Percentiles rank a stretch among this genome's conserved stretches.
Evolutionary conservation across 2,329 filamentous ascomycete genomes (phyloP).

Genomic region (Hymenoscyphus fructigenus): DNA sequence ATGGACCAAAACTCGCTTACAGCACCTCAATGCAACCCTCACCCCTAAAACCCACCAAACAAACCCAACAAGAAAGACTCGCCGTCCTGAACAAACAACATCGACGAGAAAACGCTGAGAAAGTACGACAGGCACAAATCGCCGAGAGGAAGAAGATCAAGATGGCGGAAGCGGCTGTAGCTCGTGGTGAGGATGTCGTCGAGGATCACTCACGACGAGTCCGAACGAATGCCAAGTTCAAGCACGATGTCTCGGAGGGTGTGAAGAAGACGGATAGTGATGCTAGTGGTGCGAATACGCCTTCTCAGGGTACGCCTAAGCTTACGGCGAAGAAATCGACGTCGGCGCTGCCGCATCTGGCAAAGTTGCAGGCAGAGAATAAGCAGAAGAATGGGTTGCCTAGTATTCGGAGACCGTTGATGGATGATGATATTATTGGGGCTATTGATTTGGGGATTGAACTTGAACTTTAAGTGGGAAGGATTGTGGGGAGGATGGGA

Average conservation of each 20-base stretch:
- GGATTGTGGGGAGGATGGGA: not conserved
- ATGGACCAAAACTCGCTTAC: constrained; percentile 71
- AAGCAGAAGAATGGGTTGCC: constrained; percentile 57
- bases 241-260: constrained; percentile 60
- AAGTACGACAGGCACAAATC: constrained; percentile 86
- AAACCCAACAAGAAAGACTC: constrained; percentile 76
- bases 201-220: constrained; percentile 62
- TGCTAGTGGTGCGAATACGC: constrained; percentile 51
- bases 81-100: constrained; percentile 83
- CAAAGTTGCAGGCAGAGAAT: constrained; percentile 38
- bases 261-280: constrained; percentile 49
- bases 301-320: constrained; percentile 47
- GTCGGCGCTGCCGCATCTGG: constrained; percentile 49
- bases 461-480: constrained; percentile 54
- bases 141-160: constrained; percentile 69
- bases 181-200: constrained; percentile 60
- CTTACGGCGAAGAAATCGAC: constrained; percentile 41
- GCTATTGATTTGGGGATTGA: constrained; percentile 89
- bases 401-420: constrained; percentile 74
- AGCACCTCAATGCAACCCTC: constrained; percentile 58
- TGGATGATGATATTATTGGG: constrained; percentile 92
- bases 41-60: constrained; percentile 54
- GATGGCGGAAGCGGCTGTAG: constrained; percentile 59
- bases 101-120: constrained; percentile 79
- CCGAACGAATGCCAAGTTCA: constrained; percentile 66